These are phyloP conservation scores for Zygoascus tannicola DNA, from an alignment of 805 yeast genomes.

Conservation along the genomic window DNA sequence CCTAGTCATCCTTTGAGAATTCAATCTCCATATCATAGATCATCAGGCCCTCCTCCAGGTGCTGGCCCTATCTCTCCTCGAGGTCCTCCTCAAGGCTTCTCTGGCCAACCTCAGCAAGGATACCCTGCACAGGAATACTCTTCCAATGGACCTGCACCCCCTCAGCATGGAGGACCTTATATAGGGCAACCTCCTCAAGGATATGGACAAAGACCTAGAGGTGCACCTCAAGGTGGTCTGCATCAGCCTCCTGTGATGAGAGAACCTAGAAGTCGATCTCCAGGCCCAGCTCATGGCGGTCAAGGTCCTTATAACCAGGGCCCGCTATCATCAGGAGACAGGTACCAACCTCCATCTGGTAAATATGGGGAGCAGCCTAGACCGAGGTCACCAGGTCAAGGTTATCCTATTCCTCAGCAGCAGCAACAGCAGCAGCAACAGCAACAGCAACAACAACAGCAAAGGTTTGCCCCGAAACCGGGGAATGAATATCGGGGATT, in stretches of 20 bases:
- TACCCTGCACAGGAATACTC: background rate
- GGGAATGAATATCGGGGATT: background rate
- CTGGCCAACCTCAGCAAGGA: background rate
- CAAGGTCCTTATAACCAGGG: too few species aligned
- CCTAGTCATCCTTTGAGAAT: conserved; percentile 5
- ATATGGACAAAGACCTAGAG: background rate
- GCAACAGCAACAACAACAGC: background rate
- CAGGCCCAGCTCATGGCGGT: too few species aligned
- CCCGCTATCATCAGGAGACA: too few species aligned
- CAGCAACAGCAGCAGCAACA: background rate
- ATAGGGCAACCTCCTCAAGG: background rate
- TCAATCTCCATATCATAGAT: conserved; percentile 4
- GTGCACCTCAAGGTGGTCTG: background rate
- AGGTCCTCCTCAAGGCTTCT: background rate
- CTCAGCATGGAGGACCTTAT: background rate
- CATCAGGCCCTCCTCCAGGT: background rate
- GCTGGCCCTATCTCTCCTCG: background rate
- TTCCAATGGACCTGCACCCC: background rate
- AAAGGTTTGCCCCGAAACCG: background rate
- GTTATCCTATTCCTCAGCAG: too few species aligned
- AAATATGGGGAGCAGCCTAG: too few species aligned
- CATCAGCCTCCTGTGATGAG: background rate
- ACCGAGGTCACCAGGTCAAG: too few species aligned
- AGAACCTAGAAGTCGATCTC: background rate
- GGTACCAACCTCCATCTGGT: too few species aligned